A percentile compares a stretch with the other conserved stretches of the same genome.
Conservation (phyloP, 768 basidiomycete species). For the Leucocoprinus leucothites region DNA sequence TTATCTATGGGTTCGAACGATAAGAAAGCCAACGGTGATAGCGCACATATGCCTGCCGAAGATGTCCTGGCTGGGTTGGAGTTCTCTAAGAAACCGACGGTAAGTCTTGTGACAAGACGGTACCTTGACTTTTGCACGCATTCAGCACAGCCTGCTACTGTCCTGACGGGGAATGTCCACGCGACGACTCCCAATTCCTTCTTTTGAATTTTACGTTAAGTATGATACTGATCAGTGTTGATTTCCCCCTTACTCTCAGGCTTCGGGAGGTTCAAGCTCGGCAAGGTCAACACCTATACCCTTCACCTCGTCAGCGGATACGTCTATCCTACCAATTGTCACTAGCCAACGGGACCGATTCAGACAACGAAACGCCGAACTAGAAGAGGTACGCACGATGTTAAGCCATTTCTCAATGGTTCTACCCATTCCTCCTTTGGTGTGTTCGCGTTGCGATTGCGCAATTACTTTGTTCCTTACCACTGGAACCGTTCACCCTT, state of each 20-base stretch:
- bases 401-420: slow-evolving; percentile 1
- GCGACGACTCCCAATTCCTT: not conserved
- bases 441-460: not conserved
- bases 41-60: slow-evolving; percentile 24
- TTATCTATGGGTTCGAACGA: slow-evolving; percentile 72
- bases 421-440: not conserved
- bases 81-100: slow-evolving; percentile 53
- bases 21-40: slow-evolving; percentile 11
- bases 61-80: slow-evolving; percentile 76
- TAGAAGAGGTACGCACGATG: slow-evolving; percentile 75
- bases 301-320: slow-evolving; percentile 76
- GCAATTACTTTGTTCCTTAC: not conserved
- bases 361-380: slow-evolving; percentile 92
- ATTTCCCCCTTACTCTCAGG: not conserved
- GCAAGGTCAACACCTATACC: slow-evolving; percentile 63
- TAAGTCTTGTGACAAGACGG: slow-evolving; percentile 21
- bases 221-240: not conserved
- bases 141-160: not conserved
- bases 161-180: not conserved
- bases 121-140: not conserved
- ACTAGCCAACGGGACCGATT: slow-evolving; percentile 98
- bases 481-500: not conserved
- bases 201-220: not conserved
- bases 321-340: slow-evolving; percentile 96
- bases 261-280: slow-evolving; percentile 24